phyloP scores from a whole-genome alignment of 1,284 basidiomycete genomes.

The Inonotus hispidus region DNA sequence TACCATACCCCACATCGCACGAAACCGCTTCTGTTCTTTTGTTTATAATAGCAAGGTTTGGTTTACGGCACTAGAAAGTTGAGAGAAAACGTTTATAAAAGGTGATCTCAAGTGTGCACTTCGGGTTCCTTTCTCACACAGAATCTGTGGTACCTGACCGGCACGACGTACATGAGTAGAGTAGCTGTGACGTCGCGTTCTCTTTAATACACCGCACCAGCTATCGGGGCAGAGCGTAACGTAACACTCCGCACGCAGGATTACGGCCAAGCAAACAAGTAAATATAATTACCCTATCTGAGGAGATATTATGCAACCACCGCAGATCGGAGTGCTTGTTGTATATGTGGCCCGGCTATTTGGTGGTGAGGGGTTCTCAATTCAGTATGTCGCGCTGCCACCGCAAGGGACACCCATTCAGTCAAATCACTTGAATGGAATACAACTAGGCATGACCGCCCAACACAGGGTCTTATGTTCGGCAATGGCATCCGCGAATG shows the following conservation, averaged over 20 bases:
- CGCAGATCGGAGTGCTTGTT: neutral
- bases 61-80: neutral
- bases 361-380: neutral
- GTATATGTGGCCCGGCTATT: neutral
- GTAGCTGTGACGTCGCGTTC: neutral
- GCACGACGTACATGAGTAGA: neutral
- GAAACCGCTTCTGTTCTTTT: neutral
- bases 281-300: neutral
- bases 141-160: neutral
- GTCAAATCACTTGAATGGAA: slow-evolving; percentile 1
- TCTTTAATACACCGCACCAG: neutral
- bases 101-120: no score
- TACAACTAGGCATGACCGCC: neutral
- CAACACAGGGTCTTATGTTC: neutral
- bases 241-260: neutral
- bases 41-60: neutral
- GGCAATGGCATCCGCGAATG: neutral
- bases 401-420: neutral
- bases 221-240: slow-evolving; percentile 1
- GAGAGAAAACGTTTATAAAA: neutral
- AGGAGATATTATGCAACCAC: neutral
- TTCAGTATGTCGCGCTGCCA: neutral
- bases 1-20: neutral
- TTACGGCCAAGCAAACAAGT: neutral
- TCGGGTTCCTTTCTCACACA: neutral